phyloP scores from a whole-genome alignment of 345 rosid species.

The Gossypium australe region DNA sequence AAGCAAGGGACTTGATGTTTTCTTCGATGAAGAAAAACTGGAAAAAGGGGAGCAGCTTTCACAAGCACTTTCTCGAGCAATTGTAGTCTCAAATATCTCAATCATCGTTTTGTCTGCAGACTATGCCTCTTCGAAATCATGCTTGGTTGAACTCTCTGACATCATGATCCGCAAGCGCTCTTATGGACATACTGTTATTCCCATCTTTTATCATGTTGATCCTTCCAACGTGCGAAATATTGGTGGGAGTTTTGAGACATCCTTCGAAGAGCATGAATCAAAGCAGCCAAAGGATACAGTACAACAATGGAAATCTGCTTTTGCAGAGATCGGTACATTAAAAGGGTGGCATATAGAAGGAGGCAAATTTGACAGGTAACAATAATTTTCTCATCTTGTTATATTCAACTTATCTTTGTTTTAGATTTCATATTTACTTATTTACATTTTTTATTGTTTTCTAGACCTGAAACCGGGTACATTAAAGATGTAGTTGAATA shows the following conservation, averaged over 20 bases:
- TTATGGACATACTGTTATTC: neutral
- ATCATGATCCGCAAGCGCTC: neutral
- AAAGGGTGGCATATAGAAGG: conserved; percentile 3
- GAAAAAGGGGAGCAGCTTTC: too few relatives aligned
- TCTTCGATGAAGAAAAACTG: too few relatives aligned
- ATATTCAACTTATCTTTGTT: neutral
- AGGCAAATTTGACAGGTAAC: neutral
- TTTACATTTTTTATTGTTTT: too few relatives aligned
- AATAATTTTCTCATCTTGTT: neutral
- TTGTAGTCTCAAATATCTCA: too few relatives aligned
- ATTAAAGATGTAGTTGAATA: neutral
- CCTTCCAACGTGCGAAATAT: neutral
- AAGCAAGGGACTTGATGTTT: too few relatives aligned
- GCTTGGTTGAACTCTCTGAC: too few relatives aligned
- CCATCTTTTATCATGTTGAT: neutral
- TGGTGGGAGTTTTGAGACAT: neutral
- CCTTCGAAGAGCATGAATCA: neutral
- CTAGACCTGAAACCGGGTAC: neutral
- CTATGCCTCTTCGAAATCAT: too few relatives aligned
- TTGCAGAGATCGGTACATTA: neutral
- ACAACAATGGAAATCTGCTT: neutral
- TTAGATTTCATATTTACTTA: neutral
- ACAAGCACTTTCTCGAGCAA: too few relatives aligned
- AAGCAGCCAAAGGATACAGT: fast-evolving
- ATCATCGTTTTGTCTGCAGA: too few relatives aligned